A percentile compares a stretch with the other conserved stretches of the same genome.
Evolutionary conservation across 2,329 filamentous ascomycete species (phyloP).

Genomic region (Colletotrichum liaoningense): DNA sequence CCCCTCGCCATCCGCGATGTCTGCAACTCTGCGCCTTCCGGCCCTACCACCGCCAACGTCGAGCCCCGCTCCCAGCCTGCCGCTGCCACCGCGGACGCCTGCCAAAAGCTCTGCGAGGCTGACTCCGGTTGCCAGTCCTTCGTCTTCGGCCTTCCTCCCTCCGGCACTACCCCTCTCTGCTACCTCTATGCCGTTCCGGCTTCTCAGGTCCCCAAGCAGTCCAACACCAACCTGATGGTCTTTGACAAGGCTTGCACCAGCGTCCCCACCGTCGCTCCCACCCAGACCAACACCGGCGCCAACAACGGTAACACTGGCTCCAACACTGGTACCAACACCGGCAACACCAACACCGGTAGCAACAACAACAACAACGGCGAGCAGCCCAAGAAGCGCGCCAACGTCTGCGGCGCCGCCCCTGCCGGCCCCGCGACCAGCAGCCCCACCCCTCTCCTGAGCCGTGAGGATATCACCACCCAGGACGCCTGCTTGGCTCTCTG

Average conservation of each 20-base stretch:
- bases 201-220: constrained; percentile 14
- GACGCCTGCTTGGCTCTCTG: constrained; percentile 28
- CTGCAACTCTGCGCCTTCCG: constrained; percentile 18
- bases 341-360: background rate
- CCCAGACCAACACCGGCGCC: background rate
- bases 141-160: constrained; percentile 11
- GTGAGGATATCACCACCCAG: constrained; percentile 24
- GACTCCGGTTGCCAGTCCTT: constrained; percentile 17
- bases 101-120: constrained; percentile 26
- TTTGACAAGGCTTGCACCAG: constrained; percentile 26
- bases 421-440: constrained; percentile 18
- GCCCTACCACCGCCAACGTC: constrained; percentile 7
- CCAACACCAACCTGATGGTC: constrained; percentile 23
- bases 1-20: constrained; percentile 15
- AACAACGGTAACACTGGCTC: constrained; percentile 1
- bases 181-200: constrained; percentile 25
- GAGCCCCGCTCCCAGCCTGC: constrained; percentile 18
- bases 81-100: constrained; percentile 21
- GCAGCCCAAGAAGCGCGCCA: constrained; percentile 25
- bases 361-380: background rate
- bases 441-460: constrained; percentile 16
- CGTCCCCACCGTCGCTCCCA: constrained; percentile 13
- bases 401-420: constrained; percentile 27
- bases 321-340: background rate
- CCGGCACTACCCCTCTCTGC: constrained; percentile 18